Conservation (phyloP, 306 rosid genomes). For the Adenanthera pavonina region DNA sequence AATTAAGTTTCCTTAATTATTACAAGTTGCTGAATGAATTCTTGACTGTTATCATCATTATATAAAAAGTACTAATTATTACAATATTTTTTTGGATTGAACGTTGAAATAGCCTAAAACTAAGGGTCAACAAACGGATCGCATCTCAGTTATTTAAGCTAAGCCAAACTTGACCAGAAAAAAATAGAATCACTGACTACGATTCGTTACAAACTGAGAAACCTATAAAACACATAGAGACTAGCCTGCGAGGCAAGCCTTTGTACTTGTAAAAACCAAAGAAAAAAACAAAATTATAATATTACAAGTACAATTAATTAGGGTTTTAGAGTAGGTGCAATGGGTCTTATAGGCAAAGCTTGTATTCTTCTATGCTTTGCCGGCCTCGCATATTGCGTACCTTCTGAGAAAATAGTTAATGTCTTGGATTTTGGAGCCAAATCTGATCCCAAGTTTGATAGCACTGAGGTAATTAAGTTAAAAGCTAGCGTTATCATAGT, state of each 20-base stretch:
- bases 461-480: constrained; percentile 15
- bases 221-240: neutral
- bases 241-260: constrained; percentile 33
- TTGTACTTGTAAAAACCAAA: neutral
- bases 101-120: neutral
- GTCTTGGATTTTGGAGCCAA: constrained; percentile 56
- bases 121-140: neutral
- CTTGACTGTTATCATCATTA: too few relatives aligned
- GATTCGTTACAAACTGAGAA: neutral
- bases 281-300: neutral
- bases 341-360: constrained; percentile 38
- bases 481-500: neutral
- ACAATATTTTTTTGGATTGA: neutral
- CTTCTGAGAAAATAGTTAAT: constrained; percentile 37
- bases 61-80: neutral
- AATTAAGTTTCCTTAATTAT: too few relatives aligned
- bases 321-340: constrained; percentile 13
- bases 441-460: constrained; percentile 45
- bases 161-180: neutral
- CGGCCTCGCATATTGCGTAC: neutral
- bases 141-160: neutral
- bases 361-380: constrained; percentile 1
- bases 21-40: too few relatives aligned
- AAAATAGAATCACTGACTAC: neutral
- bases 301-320: neutral